phyloP scores from a whole-genome alignment of 2,329 filamentous ascomycete genomes.

The Saccharata proteae region DNA sequence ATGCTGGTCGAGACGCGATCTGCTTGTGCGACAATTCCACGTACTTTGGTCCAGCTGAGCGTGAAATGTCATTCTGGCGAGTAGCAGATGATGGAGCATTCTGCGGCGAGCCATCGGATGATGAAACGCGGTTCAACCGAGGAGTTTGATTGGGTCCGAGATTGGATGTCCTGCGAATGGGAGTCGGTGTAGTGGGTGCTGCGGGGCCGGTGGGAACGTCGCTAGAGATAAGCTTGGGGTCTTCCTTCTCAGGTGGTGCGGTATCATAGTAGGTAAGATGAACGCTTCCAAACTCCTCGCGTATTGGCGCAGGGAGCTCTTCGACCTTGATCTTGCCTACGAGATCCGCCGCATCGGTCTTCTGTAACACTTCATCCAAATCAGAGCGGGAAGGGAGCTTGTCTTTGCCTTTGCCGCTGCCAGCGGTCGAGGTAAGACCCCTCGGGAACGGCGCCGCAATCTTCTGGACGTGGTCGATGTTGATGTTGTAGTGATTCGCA shows the following conservation, averaged over 20 bases:
- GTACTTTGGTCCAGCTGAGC: slow-evolving; percentile 21
- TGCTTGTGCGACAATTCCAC: slow-evolving; percentile 50
- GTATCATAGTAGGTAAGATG: slow-evolving; percentile 65
- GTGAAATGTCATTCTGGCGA: slow-evolving; percentile 6
- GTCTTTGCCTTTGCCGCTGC: slow-evolving; percentile 63
- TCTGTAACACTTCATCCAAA: slow-evolving; percentile 24
- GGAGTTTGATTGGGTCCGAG: slow-evolving; percentile 39
- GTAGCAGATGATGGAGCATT: slow-evolving; percentile 20
- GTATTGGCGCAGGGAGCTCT: slow-evolving; percentile 32
- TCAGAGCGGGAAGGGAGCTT: slow-evolving; percentile 39
- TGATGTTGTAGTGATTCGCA: slow-evolving; percentile 67
- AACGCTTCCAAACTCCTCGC: slow-evolving; percentile 72
- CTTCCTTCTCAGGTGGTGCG: slow-evolving; percentile 18
- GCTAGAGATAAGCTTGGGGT: slow-evolving; percentile 11
- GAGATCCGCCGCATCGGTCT: slow-evolving; percentile 48
- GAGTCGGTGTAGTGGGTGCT: slow-evolving; percentile 60
- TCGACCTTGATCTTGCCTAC: slow-evolving; percentile 57
- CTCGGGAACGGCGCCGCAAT: slow-evolving; percentile 74
- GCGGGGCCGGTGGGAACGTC: slow-evolving; percentile 20
- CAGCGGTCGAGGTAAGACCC: slow-evolving; percentile 36
- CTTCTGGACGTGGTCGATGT: slow-evolving; percentile 68
- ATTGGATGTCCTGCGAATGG: slow-evolving; percentile 53
- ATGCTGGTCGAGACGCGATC: slow-evolving; percentile 29
- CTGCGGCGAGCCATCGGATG: slow-evolving; percentile 37
- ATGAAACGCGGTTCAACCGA: slow-evolving; percentile 33